These are phyloP conservation scores for Brassica incana DNA, from an alignment of 345 rosid genomes.

Conservation along the genomic window DNA sequence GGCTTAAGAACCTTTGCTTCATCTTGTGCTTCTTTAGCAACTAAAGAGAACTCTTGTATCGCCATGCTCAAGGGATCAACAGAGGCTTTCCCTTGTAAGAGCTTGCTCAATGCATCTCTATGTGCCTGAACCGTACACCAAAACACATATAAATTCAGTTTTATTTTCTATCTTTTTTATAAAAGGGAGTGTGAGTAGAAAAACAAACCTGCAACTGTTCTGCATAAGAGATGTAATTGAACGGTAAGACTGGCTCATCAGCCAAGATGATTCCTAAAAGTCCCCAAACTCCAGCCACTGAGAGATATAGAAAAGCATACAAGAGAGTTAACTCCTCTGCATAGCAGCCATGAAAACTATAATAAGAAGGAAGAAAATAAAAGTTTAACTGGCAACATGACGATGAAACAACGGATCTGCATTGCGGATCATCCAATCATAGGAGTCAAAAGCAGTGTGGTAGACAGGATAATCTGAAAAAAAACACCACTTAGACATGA, in stretches of 20 bases:
- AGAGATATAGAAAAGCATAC: slow-evolving; percentile 23
- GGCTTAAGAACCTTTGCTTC: slow-evolving; percentile 58
- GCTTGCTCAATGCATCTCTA: slow-evolving; percentile 48
- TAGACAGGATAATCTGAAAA: slow-evolving; percentile 83
- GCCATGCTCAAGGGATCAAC: slow-evolving; percentile 56
- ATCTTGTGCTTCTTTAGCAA: slow-evolving; percentile 54
- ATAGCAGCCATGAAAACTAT: background rate
- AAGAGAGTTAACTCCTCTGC: background rate
- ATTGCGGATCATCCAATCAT: slow-evolving; percentile 67
- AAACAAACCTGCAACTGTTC: slow-evolving; percentile 54
- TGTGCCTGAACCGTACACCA: slow-evolving; percentile 48
- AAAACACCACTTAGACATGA: background rate
- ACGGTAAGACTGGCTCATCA: slow-evolving; percentile 76
- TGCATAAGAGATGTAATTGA: slow-evolving; percentile 69
- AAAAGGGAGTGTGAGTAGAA: background rate
- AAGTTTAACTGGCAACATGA: slow-evolving; percentile 74
- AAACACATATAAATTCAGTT: background rate
- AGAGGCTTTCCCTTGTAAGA: slow-evolving; percentile 50
- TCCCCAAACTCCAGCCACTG: slow-evolving; percentile 93
- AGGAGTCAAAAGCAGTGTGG: slow-evolving; percentile 91
- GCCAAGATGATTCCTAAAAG: slow-evolving; percentile 74
- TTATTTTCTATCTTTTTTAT: background rate
- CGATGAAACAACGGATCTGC: slow-evolving; percentile 86
- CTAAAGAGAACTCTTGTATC: slow-evolving; percentile 57
- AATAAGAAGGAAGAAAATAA: slow-evolving; percentile 13